phyloP scores from a whole-genome alignment of 345 rosid genomes.

The Xanthoceras sorbifolium region DNA sequence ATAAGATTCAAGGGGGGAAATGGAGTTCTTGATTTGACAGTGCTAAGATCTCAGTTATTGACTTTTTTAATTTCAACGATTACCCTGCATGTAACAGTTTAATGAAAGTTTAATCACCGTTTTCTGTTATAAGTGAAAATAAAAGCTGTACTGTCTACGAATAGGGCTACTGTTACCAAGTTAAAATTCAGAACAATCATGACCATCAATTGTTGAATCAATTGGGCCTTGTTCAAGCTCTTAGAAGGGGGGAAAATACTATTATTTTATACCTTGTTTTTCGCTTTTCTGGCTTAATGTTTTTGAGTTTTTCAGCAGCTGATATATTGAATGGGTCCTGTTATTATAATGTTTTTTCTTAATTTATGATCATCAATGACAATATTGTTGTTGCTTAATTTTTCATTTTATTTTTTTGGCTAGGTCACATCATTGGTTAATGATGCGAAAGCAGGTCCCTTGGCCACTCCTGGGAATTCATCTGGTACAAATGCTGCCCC shows the following conservation, averaged over 20 bases:
- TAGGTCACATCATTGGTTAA: slow-evolving; percentile 74
- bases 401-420: slow-evolving; percentile 3
- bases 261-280: neutral
- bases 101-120: neutral
- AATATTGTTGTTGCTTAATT: slow-evolving; percentile 3
- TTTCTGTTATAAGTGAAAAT: neutral
- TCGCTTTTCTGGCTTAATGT: neutral
- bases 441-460: slow-evolving; percentile 85
- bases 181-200: neutral
- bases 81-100: neutral
- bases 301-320: neutral
- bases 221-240: neutral
- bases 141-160: neutral
- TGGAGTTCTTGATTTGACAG: neutral
- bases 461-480: slow-evolving; percentile 67
- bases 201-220: neutral
- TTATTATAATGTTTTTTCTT: neutral
- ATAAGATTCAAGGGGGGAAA: neutral
- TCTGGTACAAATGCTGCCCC: slow-evolving; percentile 56
- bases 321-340: neutral
- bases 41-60: neutral
- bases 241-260: neutral
- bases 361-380: slow-evolving; percentile 2
- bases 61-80: neutral
- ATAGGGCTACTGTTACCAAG: neutral